Evolutionary conservation across 2,329 filamentous ascomycete genomes (phyloP).

Genomic region (Penicillium sp.): DNA sequence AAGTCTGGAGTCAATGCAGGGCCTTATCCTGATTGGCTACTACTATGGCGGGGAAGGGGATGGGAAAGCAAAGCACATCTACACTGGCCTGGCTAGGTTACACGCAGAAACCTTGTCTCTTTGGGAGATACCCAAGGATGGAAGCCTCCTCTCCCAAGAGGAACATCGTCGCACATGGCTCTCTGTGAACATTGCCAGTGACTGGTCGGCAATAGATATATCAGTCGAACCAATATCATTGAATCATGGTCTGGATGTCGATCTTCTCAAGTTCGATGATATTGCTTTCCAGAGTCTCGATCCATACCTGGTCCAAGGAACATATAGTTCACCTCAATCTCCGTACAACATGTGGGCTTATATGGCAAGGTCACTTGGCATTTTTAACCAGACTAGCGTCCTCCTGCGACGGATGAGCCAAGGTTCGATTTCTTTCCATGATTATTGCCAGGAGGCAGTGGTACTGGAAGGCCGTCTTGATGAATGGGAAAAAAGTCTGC

Average conservation of each 20-base stretch:
- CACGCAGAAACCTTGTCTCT: constrained; percentile 18
- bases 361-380: constrained; percentile 17
- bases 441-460: constrained; percentile 13
- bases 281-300: constrained; percentile 13
- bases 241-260: neutral
- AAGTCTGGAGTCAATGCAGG: constrained; percentile 18
- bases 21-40: constrained; percentile 15
- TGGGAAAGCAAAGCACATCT: constrained; percentile 17
- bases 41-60: constrained; percentile 19
- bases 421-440: constrained; percentile 10
- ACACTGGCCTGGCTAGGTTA: constrained; percentile 18
- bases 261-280: constrained; percentile 16
- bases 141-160: constrained; percentile 7
- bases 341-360: constrained; percentile 21
- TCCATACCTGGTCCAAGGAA: constrained; percentile 4
- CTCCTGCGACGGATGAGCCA: constrained; percentile 15
- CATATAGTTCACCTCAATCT: neutral
- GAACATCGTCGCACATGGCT: constrained; percentile 20
- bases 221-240: constrained; percentile 14
- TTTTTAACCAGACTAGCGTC: constrained; percentile 16
- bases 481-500: constrained; percentile 13
- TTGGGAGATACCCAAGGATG: neutral
- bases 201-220: constrained; percentile 20
- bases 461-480: constrained; percentile 12
- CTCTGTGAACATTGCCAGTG: constrained; percentile 17